Evolutionary conservation across 768 basidiomycete species (phyloP), one percentile per base, ranked within the genome.

Genomic region (Collybia sordida): DNA sequence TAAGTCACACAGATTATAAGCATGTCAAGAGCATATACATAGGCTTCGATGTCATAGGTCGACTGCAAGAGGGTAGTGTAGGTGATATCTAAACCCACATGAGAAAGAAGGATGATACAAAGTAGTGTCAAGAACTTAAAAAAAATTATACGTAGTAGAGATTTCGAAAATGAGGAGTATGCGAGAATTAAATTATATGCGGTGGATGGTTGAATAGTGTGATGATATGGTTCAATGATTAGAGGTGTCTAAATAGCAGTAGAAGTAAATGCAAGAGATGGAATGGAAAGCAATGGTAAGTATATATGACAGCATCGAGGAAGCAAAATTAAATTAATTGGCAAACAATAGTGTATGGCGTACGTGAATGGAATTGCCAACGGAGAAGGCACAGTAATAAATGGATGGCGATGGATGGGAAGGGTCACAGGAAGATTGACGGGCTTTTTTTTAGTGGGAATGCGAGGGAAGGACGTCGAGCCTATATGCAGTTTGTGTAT

Each of bases 401-500:
- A 37, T 38, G 18, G 17, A 38, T 6, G 6, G 11, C 3, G 23
- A 47, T 12, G 18, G 8, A 21, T 34, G 42, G 46, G 51, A 37
- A 15, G 21, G 43, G 52, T 43, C 47, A 42, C 52, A 42, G 36
- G 42, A 54, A 18, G 14, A 15, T 45, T 23, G 42, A 47, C 36
- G 18, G 9, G 42, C 43, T 40, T 42, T 23, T 23, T 50, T 51
- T 72, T 59, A 72, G 51, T 59, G 72, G 43, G 62, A 59, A 54
- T 69, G 68, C 14, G 31, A 14, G 28, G 75, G 71, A 49, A 82
- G 64, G 61, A 84, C 75, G 63, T 90, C 85, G 54, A 89, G 81
- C 62, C 86, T 89, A 77, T 81, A 91, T 19, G 89, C 80, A 12
- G 81, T 79, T 56, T 80, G 75, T 39, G 80, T 82, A 67, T 90